Percentiles rank a stretch among this genome's conserved stretches.
Conservation (phyloP, 2,329 filamentous ascomycete species). For the Pyrenophora graminea region DNA sequence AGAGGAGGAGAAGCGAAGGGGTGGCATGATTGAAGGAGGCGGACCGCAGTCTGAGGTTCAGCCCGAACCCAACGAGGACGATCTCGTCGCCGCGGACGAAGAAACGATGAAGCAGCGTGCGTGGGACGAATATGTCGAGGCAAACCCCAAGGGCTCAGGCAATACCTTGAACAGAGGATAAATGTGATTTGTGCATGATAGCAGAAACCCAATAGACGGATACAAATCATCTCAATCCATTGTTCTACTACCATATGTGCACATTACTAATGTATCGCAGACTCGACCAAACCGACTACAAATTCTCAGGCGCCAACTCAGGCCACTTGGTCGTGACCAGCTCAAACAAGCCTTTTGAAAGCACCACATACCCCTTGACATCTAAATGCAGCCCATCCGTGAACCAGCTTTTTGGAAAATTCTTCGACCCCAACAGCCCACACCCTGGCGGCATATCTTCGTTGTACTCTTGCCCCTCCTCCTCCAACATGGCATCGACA, state of each 20-base stretch:
- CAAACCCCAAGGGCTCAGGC: conserved; percentile 81
- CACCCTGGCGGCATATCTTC: conserved; percentile 43
- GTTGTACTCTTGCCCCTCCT: conserved; percentile 34
- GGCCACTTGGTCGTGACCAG: conserved; percentile 37
- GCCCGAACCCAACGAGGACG: conserved; percentile 83
- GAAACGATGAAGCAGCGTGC: conserved; percentile 91
- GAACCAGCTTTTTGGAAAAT: conserved; percentile 44
- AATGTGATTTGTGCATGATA: not conserved
- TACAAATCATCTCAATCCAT: not conserved
- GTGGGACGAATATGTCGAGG: conserved; percentile 94
- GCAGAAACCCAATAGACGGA: conserved; percentile 18
- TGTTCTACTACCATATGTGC: too few relatives aligned
- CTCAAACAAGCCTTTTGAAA: conserved; percentile 29
- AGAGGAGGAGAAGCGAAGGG: conserved; percentile 82
- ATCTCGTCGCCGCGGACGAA: conserved; percentile 81
- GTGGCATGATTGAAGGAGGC: conserved; percentile 89
- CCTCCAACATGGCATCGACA: conserved; percentile 26
- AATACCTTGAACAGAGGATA: conserved; percentile 81
- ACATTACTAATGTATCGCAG: too few relatives aligned
- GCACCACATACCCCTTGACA: conserved; percentile 35
- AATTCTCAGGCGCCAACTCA: conserved; percentile 30
- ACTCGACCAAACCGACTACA: conserved; percentile 5
- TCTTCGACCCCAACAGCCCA: conserved; percentile 36
- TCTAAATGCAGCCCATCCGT: conserved; percentile 47
- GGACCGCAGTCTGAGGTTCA: conserved; percentile 72